Evolutionary conservation across 2,329 filamentous ascomycete species (phyloP), one percentile per base, ranked within the genome.

Genomic region (Fusarium chlamydosporum): DNA sequence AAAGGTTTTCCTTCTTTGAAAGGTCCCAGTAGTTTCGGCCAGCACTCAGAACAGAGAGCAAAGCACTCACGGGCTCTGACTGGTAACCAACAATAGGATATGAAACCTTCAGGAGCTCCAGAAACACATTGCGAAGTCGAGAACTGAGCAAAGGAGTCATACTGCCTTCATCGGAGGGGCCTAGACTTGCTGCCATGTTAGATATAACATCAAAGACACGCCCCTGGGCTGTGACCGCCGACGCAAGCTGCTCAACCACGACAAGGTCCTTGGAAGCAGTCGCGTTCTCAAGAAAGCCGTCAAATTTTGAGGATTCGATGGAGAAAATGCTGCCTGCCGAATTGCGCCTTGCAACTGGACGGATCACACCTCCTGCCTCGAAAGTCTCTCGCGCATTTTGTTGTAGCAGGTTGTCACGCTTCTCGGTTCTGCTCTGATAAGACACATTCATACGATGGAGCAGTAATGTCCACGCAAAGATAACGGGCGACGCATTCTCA

Each of bases 391-490:
- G 83, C 1, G 87, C 85, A 63, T 84, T 85, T 72, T 89, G 85
- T 65, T 88, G 87, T 53, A 88, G 81, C 16, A 87, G 77, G 29
- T 86, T 80, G 69, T 89, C 87, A 47, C 87, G 81, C 60, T 85
- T 84, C 75, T 91, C 89, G 38, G 87, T 88, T 45, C 90, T 83
- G 51, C 83, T 83, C 58, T 87, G 84, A 68, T 89, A 91, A 13
- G 87, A 86, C 41, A 88, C 81, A 69, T 88, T 88, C 81, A 96
- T 88, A 27, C 86, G 85, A 73, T 91, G 87, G 11, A 94, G 83
- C 27, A 97, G 86, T 47, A 95, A 82, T 6, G 90, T 89, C 94
- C 94, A 98, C 4, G 92, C 88, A 70, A 96, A 92, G 20, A 93
- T 86, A 18, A 92, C 88, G 2, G 93, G 92, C 56, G 88, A 89